Evolutionary conservation across 768 basidiomycete species (phyloP).

Genomic region (Dacryopinax spathularia): DNA sequence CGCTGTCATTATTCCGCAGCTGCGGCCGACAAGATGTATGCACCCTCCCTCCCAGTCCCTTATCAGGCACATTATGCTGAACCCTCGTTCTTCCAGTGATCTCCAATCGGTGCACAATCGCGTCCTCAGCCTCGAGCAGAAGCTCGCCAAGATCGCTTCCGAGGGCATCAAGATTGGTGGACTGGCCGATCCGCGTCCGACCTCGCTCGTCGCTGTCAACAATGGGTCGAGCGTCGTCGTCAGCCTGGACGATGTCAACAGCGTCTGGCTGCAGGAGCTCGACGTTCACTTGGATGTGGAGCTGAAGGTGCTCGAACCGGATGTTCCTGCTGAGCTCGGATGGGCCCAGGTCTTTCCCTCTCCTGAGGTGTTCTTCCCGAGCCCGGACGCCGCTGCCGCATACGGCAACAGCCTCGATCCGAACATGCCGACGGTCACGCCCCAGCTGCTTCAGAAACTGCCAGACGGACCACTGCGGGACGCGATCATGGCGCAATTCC

Average conservation of each 20-base stretch:
- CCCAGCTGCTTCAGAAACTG: slow-evolving; percentile 28
- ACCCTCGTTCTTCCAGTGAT: slow-evolving; percentile 33
- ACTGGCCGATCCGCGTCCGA: not conserved
- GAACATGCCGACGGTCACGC: slow-evolving; percentile 25
- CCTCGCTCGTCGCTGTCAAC: not conserved
- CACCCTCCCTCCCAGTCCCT: slow-evolving; percentile 9
- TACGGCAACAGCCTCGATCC: not conserved
- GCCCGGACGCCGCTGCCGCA: slow-evolving; percentile 15
- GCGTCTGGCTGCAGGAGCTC: slow-evolving; percentile 48
- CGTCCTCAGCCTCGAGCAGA: slow-evolving; percentile 51
- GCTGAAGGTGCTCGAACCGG: slow-evolving; percentile 1
- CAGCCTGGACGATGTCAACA: slow-evolving; percentile 41
- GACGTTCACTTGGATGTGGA: slow-evolving; percentile 21
- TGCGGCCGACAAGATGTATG: slow-evolving; percentile 73
- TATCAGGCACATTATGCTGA: not conserved
- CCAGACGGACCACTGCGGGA: slow-evolving; percentile 28
- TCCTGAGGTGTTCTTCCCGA: slow-evolving; percentile 12
- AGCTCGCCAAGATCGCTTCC: not conserved
- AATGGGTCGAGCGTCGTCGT: slow-evolving; percentile 36
- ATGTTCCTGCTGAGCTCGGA: slow-evolving; percentile 8
- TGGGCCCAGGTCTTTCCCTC: slow-evolving; percentile 22
- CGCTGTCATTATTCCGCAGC: slow-evolving; percentile 68
- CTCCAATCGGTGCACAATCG: slow-evolving; percentile 73
- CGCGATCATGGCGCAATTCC: slow-evolving; percentile 28
- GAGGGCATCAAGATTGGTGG: not conserved